Evolutionary conservation across 805 yeast genomes (phyloP), one percentile per base, ranked within the genome.

Genomic region (Zygoascus tannicola): DNA sequence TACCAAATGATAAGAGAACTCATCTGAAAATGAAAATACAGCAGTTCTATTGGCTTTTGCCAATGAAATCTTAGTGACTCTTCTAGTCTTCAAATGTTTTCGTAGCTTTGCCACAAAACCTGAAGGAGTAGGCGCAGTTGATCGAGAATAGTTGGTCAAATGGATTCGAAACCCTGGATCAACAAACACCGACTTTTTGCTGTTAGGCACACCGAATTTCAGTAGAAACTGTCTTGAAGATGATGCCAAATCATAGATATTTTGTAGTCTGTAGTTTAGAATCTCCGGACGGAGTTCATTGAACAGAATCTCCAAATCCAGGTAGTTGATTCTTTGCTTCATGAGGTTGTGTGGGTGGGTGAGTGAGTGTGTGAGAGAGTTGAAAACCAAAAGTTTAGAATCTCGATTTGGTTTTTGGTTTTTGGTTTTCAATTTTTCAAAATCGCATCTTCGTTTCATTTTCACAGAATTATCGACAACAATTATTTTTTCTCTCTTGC

Each of bases 101-200:
- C 98, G 74, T 45, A 90, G 65, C 58, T 90, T 90, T 21, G 82
- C 71, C 5, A 84, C 94, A 62, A 90, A 90, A 35, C 80, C 80
- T 4, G 95, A 78, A 0, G 97, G 97, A 10, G 80, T 70, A 18
- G 79, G 84, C 7, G 88, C 81, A 0, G 84, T 78, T 4, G 86
- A 83, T 55, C 96, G 74, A 39, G 84, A 85, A 56, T 76, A 90
- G 18, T 80, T 83, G 0, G 97, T 84, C 43, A 78, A 54, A 60
- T 88, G 90, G 22, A 82, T 63, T 50, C 86, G 77, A 60, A 82
- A 78, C 0, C 98, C 98, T 43, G 90, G 85, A 56, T 90, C 97
- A 5, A 88, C 68, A 3, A 88, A 78, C 21, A 88, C 62, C 36
- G 73, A 76, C 47, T 78, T 72, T 62, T 86, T 90, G 4, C 87